Evolutionary conservation across 345 rosid genomes (phyloP), one percentile per base, ranked within the genome.

Genomic region (Brassica cretica): DNA sequence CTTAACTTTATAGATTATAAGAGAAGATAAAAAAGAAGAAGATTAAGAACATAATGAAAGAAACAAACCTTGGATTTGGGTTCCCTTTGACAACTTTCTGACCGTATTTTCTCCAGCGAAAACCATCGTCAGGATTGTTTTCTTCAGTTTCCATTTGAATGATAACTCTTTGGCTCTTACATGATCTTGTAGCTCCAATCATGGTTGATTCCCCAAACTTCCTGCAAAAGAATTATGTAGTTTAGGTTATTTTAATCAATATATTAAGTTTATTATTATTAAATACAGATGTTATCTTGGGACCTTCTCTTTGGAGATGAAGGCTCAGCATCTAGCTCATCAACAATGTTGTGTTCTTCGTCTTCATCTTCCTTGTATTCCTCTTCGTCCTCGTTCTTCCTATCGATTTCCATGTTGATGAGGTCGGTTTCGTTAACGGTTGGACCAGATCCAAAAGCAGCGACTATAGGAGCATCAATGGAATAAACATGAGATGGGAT

Each of bases 51-150:
- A 53, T 53, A n/a, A 18, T 53, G 37, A 76, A 8, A 70, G 3
- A 60, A 64, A 55, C 1, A 25, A 19, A 80, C 83, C 83, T 75
- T 10, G 83, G 72, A 80, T 80, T 75, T 41, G 69, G 76, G 49
- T 75, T 80, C n/a, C 76, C 64, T 39, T 70, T 80, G 68, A 80
- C 79, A 46, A 75, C 46, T 71, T 80, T 80, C 30, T 27, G 79
- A 16, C 79, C 79, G 33, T 80, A 80, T 64, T 80, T 80, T 32
- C 83, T 70, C 83, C 83, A 80, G 27, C 76, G 79, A 12, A 6
- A 80, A n/a, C 83, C 76, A 75, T 80, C 83, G 1, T 75, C 64
- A 7, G 68, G 83, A 70, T 64, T 5, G 6, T 70, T 59, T 18
- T 70, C 79, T 1, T 80, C 76, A 7, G 46, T n/a, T 59, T 64